Evolutionary conservation across 306 rosid genomes (phyloP).

Genomic region (Carpinus fangiana): DNA sequence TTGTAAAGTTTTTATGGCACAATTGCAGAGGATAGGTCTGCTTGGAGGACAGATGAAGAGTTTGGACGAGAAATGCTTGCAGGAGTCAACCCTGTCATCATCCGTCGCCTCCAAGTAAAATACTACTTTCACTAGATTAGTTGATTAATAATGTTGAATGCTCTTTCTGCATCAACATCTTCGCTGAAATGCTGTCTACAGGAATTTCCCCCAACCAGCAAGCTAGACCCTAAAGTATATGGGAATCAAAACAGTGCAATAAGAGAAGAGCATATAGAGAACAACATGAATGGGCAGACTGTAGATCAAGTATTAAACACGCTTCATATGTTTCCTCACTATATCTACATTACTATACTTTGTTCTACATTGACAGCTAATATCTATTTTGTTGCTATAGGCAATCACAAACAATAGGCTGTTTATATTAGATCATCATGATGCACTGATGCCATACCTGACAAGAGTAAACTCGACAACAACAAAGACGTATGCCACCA

Average conservation of each 20-base stretch:
- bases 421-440: slow-evolving; percentile 85
- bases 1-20: not conserved
- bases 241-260: slow-evolving; percentile 81
- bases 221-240: slow-evolving; percentile 54
- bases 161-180: slow-evolving; percentile 4
- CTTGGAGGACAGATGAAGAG: slow-evolving; percentile 95
- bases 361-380: slow-evolving; percentile 4
- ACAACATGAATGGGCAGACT: slow-evolving; percentile 60
- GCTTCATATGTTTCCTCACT: slow-evolving; percentile 9
- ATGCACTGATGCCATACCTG: slow-evolving; percentile 75
- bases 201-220: slow-evolving; percentile 90
- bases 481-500: slow-evolving; percentile 75
- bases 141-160: not conserved
- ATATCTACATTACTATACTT: not conserved
- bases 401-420: slow-evolving; percentile 63
- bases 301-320: slow-evolving; percentile 49
- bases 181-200: slow-evolving; percentile 26
- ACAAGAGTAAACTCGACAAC: slow-evolving; percentile 75
- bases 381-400: slow-evolving; percentile 33
- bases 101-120: slow-evolving; percentile 65
- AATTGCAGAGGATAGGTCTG: slow-evolving; percentile 58
- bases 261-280: slow-evolving; percentile 51
- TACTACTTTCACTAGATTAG: slow-evolving; percentile 1
- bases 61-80: slow-evolving; percentile 94
- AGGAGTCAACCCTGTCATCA: slow-evolving; percentile 90